Evolutionary conservation across 805 yeast species (phyloP), one percentile per base, ranked within the genome.

Genomic region (Lipomyces anomalus): DNA sequence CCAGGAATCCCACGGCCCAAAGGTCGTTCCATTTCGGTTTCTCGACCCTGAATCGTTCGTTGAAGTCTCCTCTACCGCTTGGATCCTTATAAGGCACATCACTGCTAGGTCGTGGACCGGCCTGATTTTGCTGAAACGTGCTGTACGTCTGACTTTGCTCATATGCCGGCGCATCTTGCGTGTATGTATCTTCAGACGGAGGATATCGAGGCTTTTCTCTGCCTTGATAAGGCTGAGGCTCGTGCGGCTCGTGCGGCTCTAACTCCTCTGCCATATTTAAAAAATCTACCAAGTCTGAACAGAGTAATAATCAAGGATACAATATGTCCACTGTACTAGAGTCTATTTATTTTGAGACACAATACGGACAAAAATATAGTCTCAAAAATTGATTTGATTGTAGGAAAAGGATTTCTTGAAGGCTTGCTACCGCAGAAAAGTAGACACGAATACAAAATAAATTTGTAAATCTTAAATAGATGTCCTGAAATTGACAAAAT

Each of bases 11-110:
- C 60, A 83, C 82, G 0, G 82, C 77, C 74, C 80, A 74, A 23
- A 52, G 39, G 63, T 87, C 95, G 58, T 87, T 80, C 66, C 71
- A 76, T 47, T 67, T 74, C 1, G 88, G 87, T 56, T 71, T 72
- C 26, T 72, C 74, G 23, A 84, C 71, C 50, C 79, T 76, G 64
- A 87, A 87, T 1, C 82, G 75, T 39, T 84, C 79, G 26, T 79
- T 84, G 60, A 80, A 86, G 4, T 72, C 67, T 23, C 65, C 67
- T 2, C 71, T 74, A 13, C 57, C 38, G n/a, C 38, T 38, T 37
- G 42, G 35, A 28, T 35, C 34, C 39, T 9, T 22, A 18, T 35
- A 24, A 16, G 40, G 44, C 38, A 38, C 28, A 13, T 20, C 34
- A 30, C 13, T 30, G 37, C 9, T 23, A 40, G 16, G 18, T 18